phyloP scores from a whole-genome alignment of 352 stramenopile species.

The Phytopythium vexans region DNA sequence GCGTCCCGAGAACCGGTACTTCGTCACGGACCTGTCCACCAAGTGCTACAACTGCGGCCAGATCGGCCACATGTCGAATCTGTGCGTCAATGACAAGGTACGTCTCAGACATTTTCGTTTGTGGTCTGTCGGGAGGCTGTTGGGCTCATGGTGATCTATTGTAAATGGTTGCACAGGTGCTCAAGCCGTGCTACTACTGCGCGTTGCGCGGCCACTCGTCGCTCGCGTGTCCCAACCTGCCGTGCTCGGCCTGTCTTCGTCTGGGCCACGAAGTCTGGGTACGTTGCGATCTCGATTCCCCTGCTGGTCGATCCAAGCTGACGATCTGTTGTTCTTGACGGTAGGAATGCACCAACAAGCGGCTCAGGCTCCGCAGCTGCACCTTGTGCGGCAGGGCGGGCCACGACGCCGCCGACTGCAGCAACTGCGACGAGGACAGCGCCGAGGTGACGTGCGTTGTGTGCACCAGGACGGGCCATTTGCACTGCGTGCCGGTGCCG shows the following conservation, averaged over 20 bases:
- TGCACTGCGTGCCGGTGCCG: constrained; percentile 66
- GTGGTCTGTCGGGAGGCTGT: background rate
- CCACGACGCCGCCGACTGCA: constrained; percentile 42
- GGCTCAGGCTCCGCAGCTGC: constrained; percentile 36
- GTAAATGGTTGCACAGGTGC: constrained; percentile 20
- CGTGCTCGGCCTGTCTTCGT: constrained; percentile 64
- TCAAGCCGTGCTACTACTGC: constrained; percentile 80
- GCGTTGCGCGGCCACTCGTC: constrained; percentile 67
- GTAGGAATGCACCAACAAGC: constrained; percentile 59
- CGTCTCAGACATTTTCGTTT: background rate
- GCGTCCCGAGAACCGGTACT: constrained; percentile 73
- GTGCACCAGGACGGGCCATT: constrained; percentile 53
- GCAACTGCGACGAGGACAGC: constrained; percentile 18
- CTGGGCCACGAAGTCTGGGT: constrained; percentile 64
- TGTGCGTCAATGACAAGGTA: constrained; percentile 72
- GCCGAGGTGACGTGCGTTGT: constrained; percentile 69
- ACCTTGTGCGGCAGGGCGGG: constrained; percentile 49
- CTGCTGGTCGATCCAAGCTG: background rate
- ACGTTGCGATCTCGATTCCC: constrained; percentile 4
- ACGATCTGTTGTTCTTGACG: background rate
- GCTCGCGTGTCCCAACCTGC: constrained; percentile 63
- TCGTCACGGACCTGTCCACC: constrained; percentile 74
- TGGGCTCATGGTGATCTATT: background rate
- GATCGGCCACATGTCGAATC: constrained; percentile 69
- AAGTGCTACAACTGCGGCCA: constrained; percentile 86